A percentile compares a stretch with the other conserved stretches of the same genome.
These are phyloP conservation scores for Tricholoma flavovirens DNA, from an alignment of 768 basidiomycete species.

Conservation along the genomic window DNA sequence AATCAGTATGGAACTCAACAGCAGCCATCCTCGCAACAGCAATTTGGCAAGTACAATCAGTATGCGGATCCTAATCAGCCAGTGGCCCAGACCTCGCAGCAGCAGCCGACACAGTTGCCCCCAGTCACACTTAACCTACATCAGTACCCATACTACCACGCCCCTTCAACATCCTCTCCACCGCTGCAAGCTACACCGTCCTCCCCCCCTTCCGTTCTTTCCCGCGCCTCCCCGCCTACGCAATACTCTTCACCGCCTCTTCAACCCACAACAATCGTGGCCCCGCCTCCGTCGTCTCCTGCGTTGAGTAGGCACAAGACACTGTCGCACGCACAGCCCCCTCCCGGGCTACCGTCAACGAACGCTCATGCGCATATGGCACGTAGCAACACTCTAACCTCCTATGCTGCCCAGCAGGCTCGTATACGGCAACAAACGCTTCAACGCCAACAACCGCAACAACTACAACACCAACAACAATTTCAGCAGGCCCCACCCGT, in stretches of 20 bases:
- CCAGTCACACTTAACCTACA: slow-evolving; percentile 21
- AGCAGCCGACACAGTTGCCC: slow-evolving; percentile 17
- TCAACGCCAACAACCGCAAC: slow-evolving; percentile 13
- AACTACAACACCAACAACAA: slow-evolving; percentile 22
- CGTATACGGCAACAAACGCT: slow-evolving; percentile 15
- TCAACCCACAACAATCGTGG: slow-evolving; percentile 17
- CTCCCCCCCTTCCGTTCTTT: slow-evolving; percentile 19
- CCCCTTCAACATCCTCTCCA: slow-evolving; percentile 11
- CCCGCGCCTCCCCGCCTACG: slow-evolving; percentile 17
- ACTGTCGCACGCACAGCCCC: slow-evolving; percentile 24
- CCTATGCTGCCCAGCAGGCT: slow-evolving; percentile 8
- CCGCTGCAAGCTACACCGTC: slow-evolving; percentile 18
- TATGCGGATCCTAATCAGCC: slow-evolving; percentile 10
- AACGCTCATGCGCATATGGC: slow-evolving; percentile 17
- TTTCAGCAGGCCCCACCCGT: slow-evolving; percentile 17
- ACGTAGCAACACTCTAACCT: slow-evolving; percentile 29
- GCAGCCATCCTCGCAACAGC: background rate
- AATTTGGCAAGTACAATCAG: background rate
- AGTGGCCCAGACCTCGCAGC: slow-evolving; percentile 9
- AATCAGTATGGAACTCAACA: slow-evolving; percentile 7
- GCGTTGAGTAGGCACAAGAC: slow-evolving; percentile 30
- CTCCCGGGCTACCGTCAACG: slow-evolving; percentile 14
- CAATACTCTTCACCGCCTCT: slow-evolving; percentile 20
- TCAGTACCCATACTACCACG: slow-evolving; percentile 3
- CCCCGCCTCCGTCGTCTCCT: slow-evolving; percentile 7